Base-by-base conservation (phyloP, 1,284 basidiomycete species). In the Rhizopogon parksii region DNA sequence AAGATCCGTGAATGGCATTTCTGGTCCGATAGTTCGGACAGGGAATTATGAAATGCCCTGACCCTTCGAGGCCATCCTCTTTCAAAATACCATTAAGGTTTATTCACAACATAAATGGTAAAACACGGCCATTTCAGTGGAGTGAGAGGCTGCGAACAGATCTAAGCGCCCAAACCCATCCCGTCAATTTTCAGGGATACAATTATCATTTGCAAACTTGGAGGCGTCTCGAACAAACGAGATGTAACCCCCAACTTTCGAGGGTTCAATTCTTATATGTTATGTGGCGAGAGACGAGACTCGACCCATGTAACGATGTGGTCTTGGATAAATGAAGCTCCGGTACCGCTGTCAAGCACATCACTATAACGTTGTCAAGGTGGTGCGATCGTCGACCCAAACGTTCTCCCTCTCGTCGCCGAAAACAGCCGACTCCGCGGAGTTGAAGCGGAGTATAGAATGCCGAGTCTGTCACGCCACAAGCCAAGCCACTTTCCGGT, bases 1-100 rank as follows among this genome's bases (percentile, higher is more conserved):
- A 69, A 68, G 73, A 74, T 72, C 73, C 71, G 68, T 63, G 57
- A 56, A 61, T 60, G 70, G 74, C 62, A 73, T 57, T 47, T 35
- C 24, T 14, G 69, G 53, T 52, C 74, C 75, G 58, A 42, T 58
- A 53, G 34, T 51, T 60, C 66, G 75, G 75, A 69, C 60, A 68
- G 59, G 46, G 54, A 48, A 57, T 64, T 63, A 68, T 66, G 66
- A 66, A 60, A 63, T 64, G 54, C 54, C 65, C 63, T 64, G 61
- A 1, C 12, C 12, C 50, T 56, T 34, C 15, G 46, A 40, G 27
- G 24, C 21, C 36, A 51, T 46, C 45, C 49, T 53, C 36, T 47
- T 38, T 52, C 55, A 53, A 49, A 59, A 47, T 58, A 47, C 49
- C 53, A 57, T 35, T 36, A 60, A 40, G 50, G 64, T 66, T 32